phyloP scores from a whole-genome alignment of 2,329 filamentous ascomycete species.

The Cercospora sp. region DNA sequence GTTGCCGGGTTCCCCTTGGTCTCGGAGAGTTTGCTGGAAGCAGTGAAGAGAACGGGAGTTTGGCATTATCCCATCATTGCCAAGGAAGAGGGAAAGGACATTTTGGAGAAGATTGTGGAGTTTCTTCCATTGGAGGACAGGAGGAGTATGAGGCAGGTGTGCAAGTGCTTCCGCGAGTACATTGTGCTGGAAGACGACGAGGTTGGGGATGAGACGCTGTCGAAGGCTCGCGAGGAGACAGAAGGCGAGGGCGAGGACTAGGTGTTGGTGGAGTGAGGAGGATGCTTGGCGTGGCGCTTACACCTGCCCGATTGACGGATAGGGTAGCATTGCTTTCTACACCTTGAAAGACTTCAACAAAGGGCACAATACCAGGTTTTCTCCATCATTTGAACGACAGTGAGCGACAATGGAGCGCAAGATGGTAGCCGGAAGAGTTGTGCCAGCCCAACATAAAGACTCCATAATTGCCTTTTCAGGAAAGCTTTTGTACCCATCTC shows the following conservation, averaged over 20 bases:
- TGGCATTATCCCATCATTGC: neutral
- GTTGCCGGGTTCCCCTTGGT: too few species aligned
- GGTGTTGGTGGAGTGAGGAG: neutral
- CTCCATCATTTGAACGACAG: neutral
- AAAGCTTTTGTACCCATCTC: neutral
- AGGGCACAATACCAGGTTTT: neutral
- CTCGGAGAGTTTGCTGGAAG: neutral
- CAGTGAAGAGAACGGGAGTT: neutral
- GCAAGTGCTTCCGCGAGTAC: neutral
- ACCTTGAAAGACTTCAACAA: neutral
- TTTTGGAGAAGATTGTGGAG: neutral
- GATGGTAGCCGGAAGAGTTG: neutral
- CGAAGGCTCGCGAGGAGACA: neutral
- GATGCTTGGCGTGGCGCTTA: slow-evolving; percentile 1
- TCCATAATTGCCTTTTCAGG: neutral
- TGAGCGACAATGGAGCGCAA: neutral
- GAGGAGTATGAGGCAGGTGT: neutral
- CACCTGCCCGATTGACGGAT: neutral
- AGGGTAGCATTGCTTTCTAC: neutral
- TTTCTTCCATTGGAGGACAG: neutral
- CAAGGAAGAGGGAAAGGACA: neutral
- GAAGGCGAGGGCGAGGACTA: neutral
- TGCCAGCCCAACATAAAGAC: neutral
- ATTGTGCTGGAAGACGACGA: neutral
- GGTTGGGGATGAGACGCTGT: neutral